These are phyloP conservation scores for Bryum argenteum DNA, from an alignment of 225 moss, liverwort and hornwort species.

Conservation along the genomic window DNA sequence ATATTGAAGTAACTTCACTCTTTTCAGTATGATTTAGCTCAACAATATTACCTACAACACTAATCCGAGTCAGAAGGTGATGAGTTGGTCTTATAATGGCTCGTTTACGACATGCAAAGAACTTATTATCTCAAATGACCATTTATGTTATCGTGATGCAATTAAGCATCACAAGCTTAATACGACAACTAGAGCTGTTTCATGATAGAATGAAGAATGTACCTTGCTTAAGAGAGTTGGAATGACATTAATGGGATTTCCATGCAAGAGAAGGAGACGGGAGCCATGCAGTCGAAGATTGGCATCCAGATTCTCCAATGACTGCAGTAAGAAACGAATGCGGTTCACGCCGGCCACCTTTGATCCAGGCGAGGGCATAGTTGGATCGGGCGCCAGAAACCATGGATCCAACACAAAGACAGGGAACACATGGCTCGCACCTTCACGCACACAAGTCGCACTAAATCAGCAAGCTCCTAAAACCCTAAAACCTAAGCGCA, in stretches of 20 bases:
- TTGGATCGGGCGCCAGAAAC: conserved; percentile 76
- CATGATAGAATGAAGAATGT: background rate
- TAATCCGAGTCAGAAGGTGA: too few relatives aligned
- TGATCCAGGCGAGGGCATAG: conserved; percentile 86
- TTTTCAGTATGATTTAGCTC: too few relatives aligned
- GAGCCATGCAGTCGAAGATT: conserved; percentile 73
- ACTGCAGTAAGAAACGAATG: conserved; percentile 81
- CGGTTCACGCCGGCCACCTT: conserved; percentile 83
- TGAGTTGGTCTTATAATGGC: too few relatives aligned
- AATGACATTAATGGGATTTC: conserved; percentile 70
- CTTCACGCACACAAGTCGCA: conserved; percentile 40
- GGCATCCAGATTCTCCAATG: conserved; percentile 66
- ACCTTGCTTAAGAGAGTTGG: conserved; percentile 79
- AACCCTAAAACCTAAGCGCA: background rate
- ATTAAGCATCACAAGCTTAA: background rate
- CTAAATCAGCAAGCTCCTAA: conserved; percentile 2
- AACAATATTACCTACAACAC: too few relatives aligned
- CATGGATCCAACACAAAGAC: conserved; percentile 88
- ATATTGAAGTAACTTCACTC: background rate
- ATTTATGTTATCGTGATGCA: too few relatives aligned
- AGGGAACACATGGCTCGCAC: conserved; percentile 65
- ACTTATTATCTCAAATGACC: too few relatives aligned
- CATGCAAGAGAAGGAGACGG: conserved; percentile 77
- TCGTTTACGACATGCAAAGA: too few relatives aligned
- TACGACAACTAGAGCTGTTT: background rate